Evolutionary conservation across 1,139 yeast species (phyloP).

Genomic region (Geotrichum restrictum): DNA sequence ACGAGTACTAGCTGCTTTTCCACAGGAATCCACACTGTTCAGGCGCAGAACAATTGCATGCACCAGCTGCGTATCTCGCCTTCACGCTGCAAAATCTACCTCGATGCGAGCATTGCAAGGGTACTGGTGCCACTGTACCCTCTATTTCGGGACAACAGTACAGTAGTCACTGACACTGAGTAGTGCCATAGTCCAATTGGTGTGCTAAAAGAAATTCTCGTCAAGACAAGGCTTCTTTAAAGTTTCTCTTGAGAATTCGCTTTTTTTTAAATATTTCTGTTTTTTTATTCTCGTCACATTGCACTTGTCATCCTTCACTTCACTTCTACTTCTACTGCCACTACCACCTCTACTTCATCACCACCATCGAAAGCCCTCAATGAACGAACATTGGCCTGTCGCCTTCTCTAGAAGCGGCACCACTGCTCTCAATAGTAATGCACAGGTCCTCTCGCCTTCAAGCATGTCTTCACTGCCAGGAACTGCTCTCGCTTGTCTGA

Average conservation of each 20-base stretch:
- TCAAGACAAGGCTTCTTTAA: no score
- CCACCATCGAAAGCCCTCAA: no score
- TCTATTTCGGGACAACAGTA: neutral
- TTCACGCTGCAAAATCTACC: neutral
- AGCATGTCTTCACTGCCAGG: conserved; percentile 12
- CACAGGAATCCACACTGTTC: neutral
- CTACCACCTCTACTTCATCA: neutral
- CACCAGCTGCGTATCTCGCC: neutral
- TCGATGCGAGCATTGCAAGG: neutral
- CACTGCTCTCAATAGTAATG: no score
- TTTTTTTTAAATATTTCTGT: no score
- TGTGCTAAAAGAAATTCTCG: no score
- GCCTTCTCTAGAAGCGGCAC: no score
- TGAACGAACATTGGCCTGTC: no score
- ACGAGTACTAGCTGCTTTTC: no score
- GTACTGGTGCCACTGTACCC: neutral
- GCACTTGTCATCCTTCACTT: neutral
- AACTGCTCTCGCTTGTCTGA: conserved; percentile 13
- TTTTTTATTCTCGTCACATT: neutral
- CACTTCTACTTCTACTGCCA: neutral
- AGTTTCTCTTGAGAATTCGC: no score
- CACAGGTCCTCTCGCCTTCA: no score
- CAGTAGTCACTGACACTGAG: neutral
- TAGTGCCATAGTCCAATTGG: no score
- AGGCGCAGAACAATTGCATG: neutral